These are phyloP conservation scores for Eudorina sp. DNA, from an alignment of 139 green algal species.

Conservation along the genomic window DNA sequence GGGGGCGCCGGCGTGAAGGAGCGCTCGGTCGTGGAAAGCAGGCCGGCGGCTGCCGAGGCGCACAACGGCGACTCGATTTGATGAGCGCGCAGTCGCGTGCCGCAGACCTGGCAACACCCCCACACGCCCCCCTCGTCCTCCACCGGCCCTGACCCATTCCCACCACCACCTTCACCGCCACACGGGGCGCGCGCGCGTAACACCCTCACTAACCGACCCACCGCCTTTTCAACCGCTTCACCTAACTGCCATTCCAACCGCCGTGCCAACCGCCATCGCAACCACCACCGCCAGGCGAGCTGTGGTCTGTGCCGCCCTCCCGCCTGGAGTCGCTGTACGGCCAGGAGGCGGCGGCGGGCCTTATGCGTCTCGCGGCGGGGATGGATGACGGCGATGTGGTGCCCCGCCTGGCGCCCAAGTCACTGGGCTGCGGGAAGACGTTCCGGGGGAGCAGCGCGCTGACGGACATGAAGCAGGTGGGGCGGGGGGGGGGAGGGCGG, in stretches of 20 bases:
- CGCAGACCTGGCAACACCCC: too few relatives aligned
- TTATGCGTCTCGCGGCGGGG: slow-evolving; percentile 70
- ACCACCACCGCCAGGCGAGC: slow-evolving; percentile 70
- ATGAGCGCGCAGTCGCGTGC: too few relatives aligned
- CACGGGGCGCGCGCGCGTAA: too few relatives aligned
- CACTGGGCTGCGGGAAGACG: slow-evolving; percentile 83
- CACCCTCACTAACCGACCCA: neutral
- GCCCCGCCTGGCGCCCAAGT: slow-evolving; percentile 79
- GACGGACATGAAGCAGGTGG: slow-evolving; percentile 40
- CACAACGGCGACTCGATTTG: too few relatives aligned
- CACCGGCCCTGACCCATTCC: too few relatives aligned
- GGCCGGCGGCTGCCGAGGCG: too few relatives aligned
- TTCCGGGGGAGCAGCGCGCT: slow-evolving; percentile 65
- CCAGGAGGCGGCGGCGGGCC: slow-evolving; percentile 62
- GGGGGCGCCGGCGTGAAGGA: too few relatives aligned
- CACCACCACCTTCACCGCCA: neutral
- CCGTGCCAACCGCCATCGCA: neutral
- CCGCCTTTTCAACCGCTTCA: neutral
- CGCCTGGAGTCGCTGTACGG: slow-evolving; percentile 68
- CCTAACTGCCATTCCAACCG: neutral
- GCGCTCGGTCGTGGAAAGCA: too few relatives aligned
- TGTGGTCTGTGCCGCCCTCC: slow-evolving; percentile 67
- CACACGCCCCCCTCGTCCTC: too few relatives aligned
- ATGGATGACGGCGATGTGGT: slow-evolving; percentile 78
- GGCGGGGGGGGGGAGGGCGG: neutral